phyloP scores from a whole-genome alignment of 2,329 filamentous ascomycete genomes.

The Parastagonospora nodorum region DNA sequence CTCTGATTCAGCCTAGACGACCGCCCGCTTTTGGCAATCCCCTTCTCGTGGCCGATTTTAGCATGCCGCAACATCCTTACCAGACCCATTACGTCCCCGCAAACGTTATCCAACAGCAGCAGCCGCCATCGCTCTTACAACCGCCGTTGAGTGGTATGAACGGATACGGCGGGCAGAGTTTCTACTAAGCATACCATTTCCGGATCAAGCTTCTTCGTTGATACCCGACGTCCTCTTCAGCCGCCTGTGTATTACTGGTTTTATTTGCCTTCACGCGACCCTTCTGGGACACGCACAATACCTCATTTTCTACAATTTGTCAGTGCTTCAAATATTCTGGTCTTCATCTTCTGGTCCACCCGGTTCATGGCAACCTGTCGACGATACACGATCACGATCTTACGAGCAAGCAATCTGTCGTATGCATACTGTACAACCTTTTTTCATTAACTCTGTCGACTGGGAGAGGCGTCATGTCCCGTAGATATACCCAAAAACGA shows the following conservation, averaged over 20 bases:
- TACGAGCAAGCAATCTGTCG: neutral
- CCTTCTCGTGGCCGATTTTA: slow-evolving; percentile 74
- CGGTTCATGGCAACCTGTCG: neutral
- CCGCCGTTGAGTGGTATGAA: slow-evolving; percentile 24
- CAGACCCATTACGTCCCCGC: slow-evolving; percentile 80
- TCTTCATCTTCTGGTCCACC: neutral
- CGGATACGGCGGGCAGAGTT: slow-evolving; percentile 25
- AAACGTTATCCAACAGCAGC: slow-evolving; percentile 51
- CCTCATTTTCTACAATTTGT: neutral
- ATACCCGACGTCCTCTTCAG: neutral
- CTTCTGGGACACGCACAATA: too few species aligned
- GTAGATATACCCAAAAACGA: neutral
- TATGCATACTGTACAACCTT: neutral
- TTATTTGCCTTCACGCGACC: neutral
- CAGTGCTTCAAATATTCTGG: neutral
- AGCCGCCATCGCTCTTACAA: slow-evolving; percentile 24
- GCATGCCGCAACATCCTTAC: slow-evolving; percentile 78
- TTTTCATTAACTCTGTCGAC: neutral
- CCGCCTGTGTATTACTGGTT: neutral
- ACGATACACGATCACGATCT: neutral
- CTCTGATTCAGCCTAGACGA: slow-evolving; percentile 33
- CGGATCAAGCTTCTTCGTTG: neutral
- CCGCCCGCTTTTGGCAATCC: slow-evolving; percentile 69
- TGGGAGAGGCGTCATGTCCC: neutral
- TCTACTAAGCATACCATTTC: slow-evolving; percentile 14